Base-by-base conservation (phyloP, 1,284 basidiomycete genomes). In the Meira nashicola region DNA sequence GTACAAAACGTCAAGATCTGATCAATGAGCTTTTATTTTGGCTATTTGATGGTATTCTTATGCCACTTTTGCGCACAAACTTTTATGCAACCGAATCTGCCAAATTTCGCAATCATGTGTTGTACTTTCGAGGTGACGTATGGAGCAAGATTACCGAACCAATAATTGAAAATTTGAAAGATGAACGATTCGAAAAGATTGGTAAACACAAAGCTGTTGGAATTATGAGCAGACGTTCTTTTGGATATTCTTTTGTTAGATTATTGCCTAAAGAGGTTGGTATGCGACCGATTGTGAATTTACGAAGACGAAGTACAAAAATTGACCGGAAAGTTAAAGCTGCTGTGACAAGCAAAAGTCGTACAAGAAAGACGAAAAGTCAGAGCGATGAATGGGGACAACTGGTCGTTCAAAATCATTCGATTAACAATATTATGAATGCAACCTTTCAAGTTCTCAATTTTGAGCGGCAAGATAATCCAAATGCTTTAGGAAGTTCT, bases 51-150 rank as follows among this genome's bases (percentile, higher is more conserved):
- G 86, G 85, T 0, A 89, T 93, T 71, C 74, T 98, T 6, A 80
- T 90, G 2, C 86, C 88, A 0, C 80, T 98, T 2, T 78, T 98
- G 12, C 87, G 86, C 89, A 91, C 90, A 0, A 88, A 88, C 0
- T 99, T 97, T 80, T 97, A 96, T 77, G 83, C 90, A 43, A 98
- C 95, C 0, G 92, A 98, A 68, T 91, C 93, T 0, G 87, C 88
- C 5, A 88, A 87, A 1, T 92, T 88, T 66, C 83, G 88, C n/a
- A 90, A 94, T 66, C 85, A 86, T 54, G 84, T 92, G 0, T 81
- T 97, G 0, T 99, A 94, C 78, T 98, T 95, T 74, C 85, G 91
- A 8, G 92, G 96, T 59, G 91, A 93, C 59, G 92, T 94, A 67
- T 99, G 95, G 95, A 82, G 56, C 21, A 81, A 79, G 1, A 82